phyloP scores from a whole-genome alignment of 805 yeast species.

The Starmerella stigmatis region DNA sequence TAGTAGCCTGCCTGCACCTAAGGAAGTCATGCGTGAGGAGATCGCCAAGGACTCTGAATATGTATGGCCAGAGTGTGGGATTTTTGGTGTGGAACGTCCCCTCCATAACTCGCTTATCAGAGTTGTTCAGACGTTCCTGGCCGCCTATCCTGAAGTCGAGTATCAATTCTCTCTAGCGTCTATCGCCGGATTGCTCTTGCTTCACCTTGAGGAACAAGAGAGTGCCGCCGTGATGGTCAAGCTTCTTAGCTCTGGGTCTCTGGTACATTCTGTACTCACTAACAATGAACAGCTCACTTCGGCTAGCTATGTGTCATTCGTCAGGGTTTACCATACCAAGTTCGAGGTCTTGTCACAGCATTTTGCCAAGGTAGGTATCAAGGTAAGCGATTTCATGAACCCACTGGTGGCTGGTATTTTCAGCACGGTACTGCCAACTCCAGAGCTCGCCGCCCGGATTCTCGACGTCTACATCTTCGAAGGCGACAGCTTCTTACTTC shows the following conservation, averaged over 20 bases:
- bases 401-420: constrained; percentile 38
- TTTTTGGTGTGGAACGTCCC: constrained; percentile 32
- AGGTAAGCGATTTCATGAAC: constrained; percentile 37
- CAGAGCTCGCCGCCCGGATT: constrained; percentile 40
- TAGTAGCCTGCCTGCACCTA: background rate
- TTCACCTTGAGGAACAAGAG: constrained; percentile 32
- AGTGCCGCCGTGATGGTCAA: constrained; percentile 37
- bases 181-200: constrained; percentile 37
- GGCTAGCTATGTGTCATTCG: constrained; percentile 39
- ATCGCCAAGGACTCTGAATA: constrained; percentile 25
- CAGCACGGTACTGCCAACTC: constrained; percentile 36
- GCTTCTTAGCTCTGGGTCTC: constrained; percentile 30
- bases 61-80: constrained; percentile 33
- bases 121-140: constrained; percentile 32
- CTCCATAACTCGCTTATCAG: constrained; percentile 30
- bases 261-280: constrained; percentile 30
- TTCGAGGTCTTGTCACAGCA: constrained; percentile 42
- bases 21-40: background rate
- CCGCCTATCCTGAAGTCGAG: constrained; percentile 24
- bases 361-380: constrained; percentile 37
- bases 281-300: constrained; percentile 30
- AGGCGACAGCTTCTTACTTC: constrained; percentile 45
- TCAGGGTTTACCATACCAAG: constrained; percentile 38
- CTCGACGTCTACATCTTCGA: constrained; percentile 54
- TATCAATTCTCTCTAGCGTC: constrained; percentile 34